Percentiles rank a stretch among this genome's conserved stretches.
Evolutionary conservation across 2,329 filamentous ascomycete genomes (phyloP).

Genomic region (Colletotrichum zoysiae): DNA sequence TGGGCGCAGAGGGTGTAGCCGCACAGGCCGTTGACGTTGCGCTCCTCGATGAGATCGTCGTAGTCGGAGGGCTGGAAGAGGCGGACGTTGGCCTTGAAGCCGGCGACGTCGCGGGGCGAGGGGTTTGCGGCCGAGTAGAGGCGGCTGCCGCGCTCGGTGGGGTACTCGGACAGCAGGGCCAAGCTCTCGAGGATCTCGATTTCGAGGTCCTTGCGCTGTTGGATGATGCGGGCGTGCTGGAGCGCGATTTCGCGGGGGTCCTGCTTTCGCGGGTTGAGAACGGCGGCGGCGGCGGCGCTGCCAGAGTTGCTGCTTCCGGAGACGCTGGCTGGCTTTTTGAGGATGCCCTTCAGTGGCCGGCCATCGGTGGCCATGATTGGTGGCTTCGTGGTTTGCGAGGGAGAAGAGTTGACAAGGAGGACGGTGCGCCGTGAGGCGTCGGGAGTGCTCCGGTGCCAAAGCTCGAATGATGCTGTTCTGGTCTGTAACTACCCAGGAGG

Average conservation of each 20-base stretch:
- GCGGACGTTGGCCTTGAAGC: constrained; percentile 75
- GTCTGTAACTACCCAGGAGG: neutral
- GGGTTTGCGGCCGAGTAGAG: constrained; percentile 59
- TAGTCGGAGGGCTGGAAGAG: constrained; percentile 91
- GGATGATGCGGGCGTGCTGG: constrained; percentile 84
- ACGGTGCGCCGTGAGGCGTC: neutral
- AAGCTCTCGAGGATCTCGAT: constrained; percentile 78
- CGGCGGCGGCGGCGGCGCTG: constrained; percentile 34
- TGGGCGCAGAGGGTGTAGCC: constrained; percentile 85
- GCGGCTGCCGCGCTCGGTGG: constrained; percentile 51
- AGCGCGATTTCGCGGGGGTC: constrained; percentile 75
- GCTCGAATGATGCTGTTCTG: neutral
- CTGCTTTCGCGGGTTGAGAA: constrained; percentile 49
- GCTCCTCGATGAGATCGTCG: constrained; percentile 88
- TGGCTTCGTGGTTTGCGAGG: neutral
- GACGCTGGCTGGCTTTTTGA: constrained; percentile 66
- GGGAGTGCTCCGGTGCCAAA: neutral
- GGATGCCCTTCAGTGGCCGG: constrained; percentile 65
- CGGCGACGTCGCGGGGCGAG: constrained; percentile 69
- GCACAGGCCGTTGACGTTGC: constrained; percentile 85
- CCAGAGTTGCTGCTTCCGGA: constrained; percentile 43
- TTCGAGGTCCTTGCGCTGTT: constrained; percentile 85
- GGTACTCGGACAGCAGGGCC: constrained; percentile 76
- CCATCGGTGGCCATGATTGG: constrained; percentile 57
- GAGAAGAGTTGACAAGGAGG: neutral